phyloP scores from a whole-genome alignment of 441 rosid genomes.

The Pelargonium exstipulatum region DNA sequence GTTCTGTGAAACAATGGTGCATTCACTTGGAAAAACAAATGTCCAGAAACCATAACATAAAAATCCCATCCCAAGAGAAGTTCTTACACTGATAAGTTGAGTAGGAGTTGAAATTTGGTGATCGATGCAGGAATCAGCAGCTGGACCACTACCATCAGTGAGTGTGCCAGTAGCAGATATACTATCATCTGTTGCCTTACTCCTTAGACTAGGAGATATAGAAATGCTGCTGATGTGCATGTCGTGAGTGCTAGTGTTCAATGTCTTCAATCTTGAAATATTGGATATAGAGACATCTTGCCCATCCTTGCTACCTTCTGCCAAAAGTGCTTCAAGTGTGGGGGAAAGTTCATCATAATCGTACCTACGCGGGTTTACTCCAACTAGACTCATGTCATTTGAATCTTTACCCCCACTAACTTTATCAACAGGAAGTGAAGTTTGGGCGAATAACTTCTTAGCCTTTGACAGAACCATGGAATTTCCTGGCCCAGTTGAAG shows the following conservation, averaged over 20 bases:
- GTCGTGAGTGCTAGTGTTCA: not conserved
- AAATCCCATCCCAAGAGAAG: conserved; percentile 14
- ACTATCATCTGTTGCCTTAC: conserved; percentile 25
- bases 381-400: conserved; percentile 83
- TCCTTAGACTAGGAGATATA: conserved; percentile 23
- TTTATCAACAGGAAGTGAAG: conserved; percentile 30
- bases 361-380: conserved; percentile 49
- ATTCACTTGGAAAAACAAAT: not conserved
- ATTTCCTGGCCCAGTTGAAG: conserved; percentile 48
- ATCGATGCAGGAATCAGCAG: conserved; percentile 21
- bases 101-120: conserved; percentile 33
- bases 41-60: conserved; percentile 3
- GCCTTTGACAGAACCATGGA: conserved; percentile 55
- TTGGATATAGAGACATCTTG: conserved; percentile 25
- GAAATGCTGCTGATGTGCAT: conserved; percentile 13
- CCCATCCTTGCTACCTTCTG: conserved; percentile 41
- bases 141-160: conserved; percentile 22
- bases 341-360: conserved; percentile 74
- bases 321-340: conserved; percentile 58
- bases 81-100: conserved; percentile 33
- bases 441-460: conserved; percentile 37
- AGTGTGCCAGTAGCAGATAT: conserved; percentile 10
- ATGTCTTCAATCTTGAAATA: conserved; percentile 19
- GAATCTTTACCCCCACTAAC: conserved; percentile 60
- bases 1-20: no score